Base-by-base conservation (phyloP, 495 filamentous ascomycete species). In the Neurospora discreta region DNA sequence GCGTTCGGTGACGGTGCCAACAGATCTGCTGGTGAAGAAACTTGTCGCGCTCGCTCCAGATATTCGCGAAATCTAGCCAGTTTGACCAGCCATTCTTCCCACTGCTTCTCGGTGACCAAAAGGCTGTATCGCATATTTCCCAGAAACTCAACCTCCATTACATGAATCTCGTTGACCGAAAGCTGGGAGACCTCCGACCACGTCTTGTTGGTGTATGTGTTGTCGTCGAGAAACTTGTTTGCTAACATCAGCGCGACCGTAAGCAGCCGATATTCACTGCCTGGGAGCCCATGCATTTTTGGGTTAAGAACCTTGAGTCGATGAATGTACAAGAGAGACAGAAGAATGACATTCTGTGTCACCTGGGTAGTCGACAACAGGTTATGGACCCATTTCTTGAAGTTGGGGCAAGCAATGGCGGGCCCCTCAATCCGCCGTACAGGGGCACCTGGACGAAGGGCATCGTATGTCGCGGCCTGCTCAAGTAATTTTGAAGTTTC, bases 121-220 rank as follows among this genome's bases (percentile, higher is more conserved):
- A 99, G 85, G 74, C 91, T 93, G 79, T 99, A 99, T 76, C 94
- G 89, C 89, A 99, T 95, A 78, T 99, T 98, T 85, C 95, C 97
- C 71, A 99, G 85, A 77, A 99, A 99, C 80, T 99, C 96, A 0
- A 99, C 96, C 79, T 99, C 96, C 96, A 99, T 99, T 44, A 98
- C 89, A 78, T 99, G 96, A 52, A 99, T 97, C 81, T 99, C 96
- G 70, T 89, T 89, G 15, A 98, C 96, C 5, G 92, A 91, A 72
- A 99, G 97, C 20, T 93, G 91, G 33, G 96, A 98, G 58, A 99
- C 96, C 75, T 99, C 96, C 16, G 96, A 95, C 96, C 96, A 99
- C 2, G 96, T 98, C 85, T 98, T 97, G 85, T 99, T 99, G 69
- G 96, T 98, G 81, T 98, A 99, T 2, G 96, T 98, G 80, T 98